Percentiles rank a stretch among this genome's conserved stretches.
Evolutionary conservation across 108 stramenopile genomes (phyloP).

Genomic region (Nitzschia inconspicua): DNA sequence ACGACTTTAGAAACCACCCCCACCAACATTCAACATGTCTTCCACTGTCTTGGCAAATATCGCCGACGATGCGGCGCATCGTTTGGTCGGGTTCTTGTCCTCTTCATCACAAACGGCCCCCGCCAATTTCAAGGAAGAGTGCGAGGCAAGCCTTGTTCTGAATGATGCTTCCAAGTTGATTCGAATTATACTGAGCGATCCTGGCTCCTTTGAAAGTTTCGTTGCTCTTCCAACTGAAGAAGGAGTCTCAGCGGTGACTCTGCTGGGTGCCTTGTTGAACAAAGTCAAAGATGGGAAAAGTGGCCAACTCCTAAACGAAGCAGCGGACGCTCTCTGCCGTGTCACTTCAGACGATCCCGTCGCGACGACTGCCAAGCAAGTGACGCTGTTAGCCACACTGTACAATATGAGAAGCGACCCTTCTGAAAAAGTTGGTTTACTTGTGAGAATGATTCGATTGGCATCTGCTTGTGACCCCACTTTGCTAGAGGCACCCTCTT

Average conservation of each 20-base stretch:
- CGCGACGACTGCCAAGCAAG: constrained; percentile 1
- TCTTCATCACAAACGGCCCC: constrained; percentile 17
- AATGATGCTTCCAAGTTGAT: constrained; percentile 66
- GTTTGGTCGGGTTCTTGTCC: constrained; percentile 59
- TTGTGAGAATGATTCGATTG: constrained; percentile 57
- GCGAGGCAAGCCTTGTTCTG: constrained; percentile 44
- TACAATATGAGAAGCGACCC: constrained; percentile 75
- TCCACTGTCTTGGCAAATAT: constrained; percentile 83
- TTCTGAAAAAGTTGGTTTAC: constrained; percentile 51
- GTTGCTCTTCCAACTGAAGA: constrained; percentile 48
- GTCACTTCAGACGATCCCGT: not conserved
- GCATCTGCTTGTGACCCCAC: constrained; percentile 16
- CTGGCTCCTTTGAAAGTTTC: constrained; percentile 47
- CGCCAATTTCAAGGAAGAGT: constrained; percentile 36
- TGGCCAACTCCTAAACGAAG: constrained; percentile 16
- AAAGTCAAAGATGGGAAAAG: constrained; percentile 33
- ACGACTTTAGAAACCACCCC: too few relatives aligned
- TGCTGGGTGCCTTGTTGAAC: constrained; percentile 70
- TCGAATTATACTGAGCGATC: constrained; percentile 45
- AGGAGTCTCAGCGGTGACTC: constrained; percentile 57
- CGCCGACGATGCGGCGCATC: constrained; percentile 76
- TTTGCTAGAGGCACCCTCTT: constrained; percentile 27
- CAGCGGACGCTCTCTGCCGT: constrained; percentile 43
- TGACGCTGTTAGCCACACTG: constrained; percentile 49
- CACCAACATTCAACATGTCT: constrained; percentile 16